Percentiles rank a stretch among this genome's conserved stretches.
Conservation (phyloP, 2,329 filamentous ascomycete species). For the Diplodia intermedia region DNA sequence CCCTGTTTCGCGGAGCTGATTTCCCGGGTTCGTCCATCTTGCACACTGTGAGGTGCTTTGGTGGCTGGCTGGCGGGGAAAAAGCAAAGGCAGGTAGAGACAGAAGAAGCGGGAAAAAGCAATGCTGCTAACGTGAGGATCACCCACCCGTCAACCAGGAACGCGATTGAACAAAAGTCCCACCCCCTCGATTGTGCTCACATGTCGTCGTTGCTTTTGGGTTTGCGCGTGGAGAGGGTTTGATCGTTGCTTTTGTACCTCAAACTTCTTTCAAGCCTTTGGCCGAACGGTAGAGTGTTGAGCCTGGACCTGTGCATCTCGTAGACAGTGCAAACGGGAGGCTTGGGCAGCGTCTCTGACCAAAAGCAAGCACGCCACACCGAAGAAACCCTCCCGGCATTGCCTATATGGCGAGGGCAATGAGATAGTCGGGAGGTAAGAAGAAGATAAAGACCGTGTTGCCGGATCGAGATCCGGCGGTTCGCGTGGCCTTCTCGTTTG, state of each 20-base stretch:
- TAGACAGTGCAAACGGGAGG: not conserved
- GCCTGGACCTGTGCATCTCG: not conserved
- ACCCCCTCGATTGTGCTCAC: not conserved
- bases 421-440: not conserved
- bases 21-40: conserved; percentile 8
- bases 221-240: not conserved
- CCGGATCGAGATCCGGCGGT: conserved; percentile 7
- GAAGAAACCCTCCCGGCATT: not conserved
- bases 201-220: conserved; percentile 13
- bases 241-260: conserved; percentile 6
- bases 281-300: conserved; percentile 5
- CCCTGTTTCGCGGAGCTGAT: not conserved
- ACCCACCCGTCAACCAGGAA: conserved; percentile 6
- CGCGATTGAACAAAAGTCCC: not conserved
- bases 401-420: not conserved
- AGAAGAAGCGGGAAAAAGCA: not conserved
- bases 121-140: not conserved
- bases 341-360: not conserved
- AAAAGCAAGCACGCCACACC: conserved; percentile 5
- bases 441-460: not conserved
- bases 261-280: not conserved
- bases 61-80: conserved; percentile 28
- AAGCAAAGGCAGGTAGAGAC: not conserved
- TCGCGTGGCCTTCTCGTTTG: conserved; percentile 18
- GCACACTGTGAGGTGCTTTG: not conserved